Base-by-base conservation (phyloP, 1,284 basidiomycete genomes). In the Cutaneotrichosporon daszewskae region DNA sequence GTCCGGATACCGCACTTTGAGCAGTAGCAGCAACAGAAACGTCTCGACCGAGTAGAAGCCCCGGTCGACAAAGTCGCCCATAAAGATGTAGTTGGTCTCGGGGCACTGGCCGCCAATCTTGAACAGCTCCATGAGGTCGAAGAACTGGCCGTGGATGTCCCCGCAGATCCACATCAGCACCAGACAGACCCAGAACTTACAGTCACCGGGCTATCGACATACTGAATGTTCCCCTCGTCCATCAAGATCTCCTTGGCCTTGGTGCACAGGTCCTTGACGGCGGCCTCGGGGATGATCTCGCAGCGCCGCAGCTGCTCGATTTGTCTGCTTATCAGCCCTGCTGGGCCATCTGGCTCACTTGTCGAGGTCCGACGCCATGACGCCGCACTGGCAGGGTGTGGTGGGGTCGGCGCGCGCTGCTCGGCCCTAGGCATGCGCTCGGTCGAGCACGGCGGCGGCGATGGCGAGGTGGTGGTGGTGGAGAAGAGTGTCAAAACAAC, bases 131-230 rank as follows among this genome's bases (percentile, higher is more conserved):
- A 96, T 84, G 55, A 98, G 79, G 69, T 98, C 94, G 70, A 87
- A 95, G 69, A 98, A 98, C 67, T 98, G 94, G 11, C 94, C 94
- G 64, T 98, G 94, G 42, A 98, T 98, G 73, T 98, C 95, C 17
- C 94, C 94, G 66, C 95, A 98, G 71, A 98, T 92, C 89, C 91
- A 57, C 26, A 32, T 42, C 28, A 54, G 36, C 24, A 38, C 27
- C 18, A 33, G 17, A n/a, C n/a, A n/a, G 14, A 20, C 36, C 37
- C 14, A 12, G 1, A 5, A 74, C 83, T 64, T 59, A 92, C 89
- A 40, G 95, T 97, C 4, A 97, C 91, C 11, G 94, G 94, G 23
- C 90, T 85, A 74, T 96, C 91, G 20, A 98, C 87, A 59, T 85
- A 83, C 71, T 97, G 92, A 2, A 98, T 89, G 65, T 98, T 98